These are phyloP conservation scores for Aureobasidium mangrovei DNA, from an alignment of 2,329 filamentous ascomycete species.

Conservation along the genomic window DNA sequence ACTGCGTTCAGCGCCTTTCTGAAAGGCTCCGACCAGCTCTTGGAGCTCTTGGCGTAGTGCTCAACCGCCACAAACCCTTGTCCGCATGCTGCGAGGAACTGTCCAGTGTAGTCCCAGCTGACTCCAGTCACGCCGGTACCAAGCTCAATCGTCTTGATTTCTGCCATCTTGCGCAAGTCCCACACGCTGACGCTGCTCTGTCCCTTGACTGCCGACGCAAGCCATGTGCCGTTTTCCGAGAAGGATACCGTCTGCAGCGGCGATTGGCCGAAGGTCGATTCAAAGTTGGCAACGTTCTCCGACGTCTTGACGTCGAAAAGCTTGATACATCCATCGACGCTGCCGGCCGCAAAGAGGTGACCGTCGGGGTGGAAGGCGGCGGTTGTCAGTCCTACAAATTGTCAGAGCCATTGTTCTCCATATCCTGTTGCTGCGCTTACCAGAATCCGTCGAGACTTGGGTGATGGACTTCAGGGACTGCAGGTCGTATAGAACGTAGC, in stretches of 20 bases:
- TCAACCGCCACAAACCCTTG: constrained; percentile 75
- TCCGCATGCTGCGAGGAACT: constrained; percentile 79
- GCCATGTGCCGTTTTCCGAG: constrained; percentile 95
- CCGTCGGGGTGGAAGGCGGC: constrained; percentile 92
- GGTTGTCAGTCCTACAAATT: constrained; percentile 55
- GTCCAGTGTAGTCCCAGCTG: constrained; percentile 89
- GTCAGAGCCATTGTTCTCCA: constrained; percentile 22
- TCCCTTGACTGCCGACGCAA: constrained; percentile 71
- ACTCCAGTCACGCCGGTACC: constrained; percentile 69
- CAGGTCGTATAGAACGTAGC: constrained; percentile 82
- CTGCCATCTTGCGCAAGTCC: constrained; percentile 78
- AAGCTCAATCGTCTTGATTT: constrained; percentile 77
- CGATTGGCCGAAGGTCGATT: constrained; percentile 38
- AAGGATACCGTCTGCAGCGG: constrained; percentile 72
- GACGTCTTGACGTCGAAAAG: constrained; percentile 81
- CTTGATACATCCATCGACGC: constrained; percentile 70
- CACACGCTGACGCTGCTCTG: constrained; percentile 77
- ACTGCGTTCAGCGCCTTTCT: constrained; percentile 65
- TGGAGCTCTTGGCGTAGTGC: constrained; percentile 78
- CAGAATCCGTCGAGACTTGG: constrained; percentile 69
- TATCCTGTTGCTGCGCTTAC: constrained; percentile 44
- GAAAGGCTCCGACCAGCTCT: constrained; percentile 82
- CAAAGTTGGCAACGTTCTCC: constrained; percentile 65
- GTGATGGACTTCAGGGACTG: constrained; percentile 57
- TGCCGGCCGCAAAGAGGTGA: constrained; percentile 82